Evolutionary conservation across 2,329 filamentous ascomycete genomes (phyloP), one percentile per base, ranked within the genome.

Genomic region (Pseudogymnoascus sp.): DNA sequence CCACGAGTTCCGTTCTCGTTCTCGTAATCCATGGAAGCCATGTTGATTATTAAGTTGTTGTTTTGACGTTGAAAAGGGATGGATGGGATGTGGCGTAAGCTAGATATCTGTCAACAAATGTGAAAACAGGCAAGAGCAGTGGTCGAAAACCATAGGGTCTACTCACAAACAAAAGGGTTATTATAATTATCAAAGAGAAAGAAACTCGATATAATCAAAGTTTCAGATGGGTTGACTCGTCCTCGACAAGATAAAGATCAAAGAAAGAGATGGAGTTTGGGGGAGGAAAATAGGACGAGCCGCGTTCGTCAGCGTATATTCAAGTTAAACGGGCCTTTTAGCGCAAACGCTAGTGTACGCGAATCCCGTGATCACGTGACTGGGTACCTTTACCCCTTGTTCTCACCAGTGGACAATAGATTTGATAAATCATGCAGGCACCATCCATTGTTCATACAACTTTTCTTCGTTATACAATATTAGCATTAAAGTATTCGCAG

Each of bases 21-120:
- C 73, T 87, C 84, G 73, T 87, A 87, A 70, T 87, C 84, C 84
- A 87, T 87, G 65, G 82, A 80, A 64, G 82, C 84, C 69, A 71
- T 71, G 60, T 58, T 68, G 65, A 52, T 52, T 48, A 65, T 45
- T 60, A 63, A 52, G 39, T 64, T 63, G 60, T 62, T 62, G 59
- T 63, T 59, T 62, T 62, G 59, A 58, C 35, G 61, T 63, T n/a
- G n/a, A 21, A 60, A 60, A 45, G 41, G 23, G 41, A 52, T 52
- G 41, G 23, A n/a, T n/a, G n/a, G n/a, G n/a, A n/a, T n/a, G 41
- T 30, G n/a, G n/a, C n/a, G n/a, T n/a, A n/a, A 52, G n/a, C 41
- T 52, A 9, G 26, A 52, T 52, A 52, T 52, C 41, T 52, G 41
- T 52, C 41, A 52, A 52, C 23, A 52, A 52, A 52, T 30, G 23